A percentile compares a stretch with the other conserved stretches of the same genome.
Evolutionary conservation across 768 basidiomycete genomes (phyloP).

Genomic region (Mycena leptocephala): DNA sequence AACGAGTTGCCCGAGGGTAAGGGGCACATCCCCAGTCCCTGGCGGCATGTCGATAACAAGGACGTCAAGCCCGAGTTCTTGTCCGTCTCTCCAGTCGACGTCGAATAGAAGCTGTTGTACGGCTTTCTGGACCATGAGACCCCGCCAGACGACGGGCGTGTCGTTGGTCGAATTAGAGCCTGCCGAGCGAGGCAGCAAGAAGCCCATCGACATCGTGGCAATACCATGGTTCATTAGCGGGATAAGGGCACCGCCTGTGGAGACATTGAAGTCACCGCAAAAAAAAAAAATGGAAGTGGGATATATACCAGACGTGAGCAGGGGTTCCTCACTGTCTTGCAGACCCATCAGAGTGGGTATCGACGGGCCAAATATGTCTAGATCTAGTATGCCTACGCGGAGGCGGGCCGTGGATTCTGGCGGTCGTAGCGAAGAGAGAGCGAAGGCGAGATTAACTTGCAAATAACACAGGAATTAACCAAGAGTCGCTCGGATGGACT

Average conservation of each 20-base stretch:
- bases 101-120: conserved; percentile 97
- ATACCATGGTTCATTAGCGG: conserved; percentile 92
- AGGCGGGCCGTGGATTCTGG: conserved; percentile 56
- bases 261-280: not conserved
- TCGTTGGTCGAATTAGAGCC: conserved; percentile 72
- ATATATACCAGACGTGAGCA: conserved; percentile 76
- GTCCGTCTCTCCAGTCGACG: conserved; percentile 83
- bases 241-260: conserved; percentile 81
- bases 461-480: not conserved
- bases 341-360: conserved; percentile 95
- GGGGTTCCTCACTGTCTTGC: conserved; percentile 83
- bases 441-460: conserved; percentile 84
- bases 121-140: conserved; percentile 98
- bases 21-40: conserved; percentile 95
- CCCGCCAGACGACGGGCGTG: conserved; percentile 94
- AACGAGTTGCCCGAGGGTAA: conserved; percentile 92
- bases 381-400: conserved; percentile 90
- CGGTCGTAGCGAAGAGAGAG: conserved; percentile 68
- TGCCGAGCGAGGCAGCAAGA: conserved; percentile 78
- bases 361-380: conserved; percentile 97
- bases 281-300: not conserved
- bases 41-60: conserved; percentile 97
- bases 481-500: not conserved
- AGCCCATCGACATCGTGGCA: conserved; percentile 98
- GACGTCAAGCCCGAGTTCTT: conserved; percentile 77